Percentiles rank a stretch among this genome's conserved stretches.
Evolutionary conservation across 1,284 basidiomycete genomes (phyloP).

Genomic region (Sanghuangporus weigelae): DNA sequence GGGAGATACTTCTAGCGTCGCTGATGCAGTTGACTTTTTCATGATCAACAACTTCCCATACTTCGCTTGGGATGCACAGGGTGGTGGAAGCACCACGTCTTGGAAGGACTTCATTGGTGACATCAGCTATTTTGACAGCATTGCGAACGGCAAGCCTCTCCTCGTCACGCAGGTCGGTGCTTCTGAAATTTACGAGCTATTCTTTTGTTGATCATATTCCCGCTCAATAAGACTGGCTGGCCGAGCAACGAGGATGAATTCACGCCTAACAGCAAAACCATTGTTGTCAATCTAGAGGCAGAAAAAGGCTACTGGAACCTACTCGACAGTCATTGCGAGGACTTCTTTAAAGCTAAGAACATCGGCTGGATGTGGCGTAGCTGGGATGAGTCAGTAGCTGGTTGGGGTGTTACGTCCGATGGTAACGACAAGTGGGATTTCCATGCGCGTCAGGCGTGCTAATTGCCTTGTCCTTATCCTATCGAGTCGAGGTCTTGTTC

Average conservation of each 20-base stretch:
- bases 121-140: constrained; percentile 3
- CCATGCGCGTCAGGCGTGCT: constrained; percentile 4
- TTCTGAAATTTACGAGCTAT: not conserved
- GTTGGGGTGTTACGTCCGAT: constrained; percentile 10
- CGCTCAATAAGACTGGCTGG: constrained; percentile 18
- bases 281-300: constrained; percentile 16
- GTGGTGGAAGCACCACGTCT: constrained; percentile 5
- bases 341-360: constrained; percentile 16
- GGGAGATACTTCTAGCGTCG: constrained; percentile 2
- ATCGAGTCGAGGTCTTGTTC: not conserved
- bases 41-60: constrained; percentile 18
- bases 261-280: constrained; percentile 15
- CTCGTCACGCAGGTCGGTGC: constrained; percentile 14
- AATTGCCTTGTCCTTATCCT: not conserved
- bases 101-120: constrained; percentile 13
- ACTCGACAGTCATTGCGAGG: constrained; percentile 17
- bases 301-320: constrained; percentile 19
- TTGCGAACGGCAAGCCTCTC: constrained; percentile 16
- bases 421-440: constrained; percentile 13
- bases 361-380: constrained; percentile 18
- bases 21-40: constrained; percentile 14
- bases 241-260: constrained; percentile 18
- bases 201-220: not conserved
- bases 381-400: constrained; percentile 9
- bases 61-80: constrained; percentile 8